phyloP scores from a whole-genome alignment of 2,329 filamentous ascomycete species.

The Beauveria caledonica region DNA sequence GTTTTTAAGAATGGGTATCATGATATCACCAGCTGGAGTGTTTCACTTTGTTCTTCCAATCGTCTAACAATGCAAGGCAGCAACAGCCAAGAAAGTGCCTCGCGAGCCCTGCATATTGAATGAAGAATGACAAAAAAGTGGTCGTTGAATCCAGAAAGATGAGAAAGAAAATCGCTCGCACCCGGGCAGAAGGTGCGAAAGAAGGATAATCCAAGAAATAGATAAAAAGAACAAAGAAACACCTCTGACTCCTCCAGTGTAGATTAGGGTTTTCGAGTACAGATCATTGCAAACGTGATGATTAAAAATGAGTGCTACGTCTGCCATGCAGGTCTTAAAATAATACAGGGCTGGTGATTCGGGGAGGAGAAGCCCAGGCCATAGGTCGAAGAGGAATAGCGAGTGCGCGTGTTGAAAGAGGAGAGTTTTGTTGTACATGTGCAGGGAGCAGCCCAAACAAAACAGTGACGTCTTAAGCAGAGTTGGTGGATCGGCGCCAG shows the following conservation, averaged over 20 bases:
- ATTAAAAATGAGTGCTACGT: conserved; percentile 8
- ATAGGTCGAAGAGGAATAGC: not conserved
- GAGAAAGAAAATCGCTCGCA: not conserved
- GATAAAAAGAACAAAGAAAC: not conserved
- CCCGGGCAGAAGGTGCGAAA: not conserved
- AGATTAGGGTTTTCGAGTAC: not conserved
- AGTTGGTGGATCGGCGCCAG: conserved; percentile 50
- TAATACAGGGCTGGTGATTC: not conserved
- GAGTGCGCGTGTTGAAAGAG: conserved; percentile 4
- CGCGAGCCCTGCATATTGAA: not conserved
- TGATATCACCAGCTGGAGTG: conserved; percentile 12
- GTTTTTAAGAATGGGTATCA: conserved; percentile 14
- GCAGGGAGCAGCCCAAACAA: not conserved
- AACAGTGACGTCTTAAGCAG: conserved; percentile 20
- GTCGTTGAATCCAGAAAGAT: not conserved
- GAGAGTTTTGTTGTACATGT: conserved; percentile 4
- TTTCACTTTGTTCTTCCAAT: not conserved
- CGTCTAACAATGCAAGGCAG: not conserved
- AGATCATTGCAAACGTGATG: conserved; percentile 10
- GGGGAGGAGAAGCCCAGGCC: not conserved
- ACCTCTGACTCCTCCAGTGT: conserved; percentile 7
- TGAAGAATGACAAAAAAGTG: not conserved
- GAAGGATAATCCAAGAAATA: not conserved
- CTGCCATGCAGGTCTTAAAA: conserved; percentile 2
- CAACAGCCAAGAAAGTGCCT: not conserved